Percentiles rank a stretch among this genome's conserved stretches.
Conservation (phyloP, 2,329 filamentous ascomycete genomes). For the Pseudophaeomoniella oleicola region DNA sequence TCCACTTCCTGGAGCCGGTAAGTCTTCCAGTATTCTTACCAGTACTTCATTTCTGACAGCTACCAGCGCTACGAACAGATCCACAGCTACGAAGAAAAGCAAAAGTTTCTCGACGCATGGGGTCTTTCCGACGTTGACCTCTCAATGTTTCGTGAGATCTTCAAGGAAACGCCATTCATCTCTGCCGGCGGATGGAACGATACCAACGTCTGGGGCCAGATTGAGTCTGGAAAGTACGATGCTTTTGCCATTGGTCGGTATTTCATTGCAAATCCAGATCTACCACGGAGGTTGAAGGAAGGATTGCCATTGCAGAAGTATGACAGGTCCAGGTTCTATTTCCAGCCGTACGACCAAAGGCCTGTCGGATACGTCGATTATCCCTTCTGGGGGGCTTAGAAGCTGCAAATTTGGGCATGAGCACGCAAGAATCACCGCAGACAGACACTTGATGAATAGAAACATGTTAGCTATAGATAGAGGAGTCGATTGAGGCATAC, state of each 20-base stretch:
- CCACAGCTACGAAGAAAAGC: slow-evolving; percentile 33
- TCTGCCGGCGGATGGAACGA: slow-evolving; percentile 41
- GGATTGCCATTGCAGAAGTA: slow-evolving; percentile 26
- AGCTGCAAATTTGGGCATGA: no score
- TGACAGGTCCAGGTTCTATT: slow-evolving; percentile 31
- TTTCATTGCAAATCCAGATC: slow-evolving; percentile 35
- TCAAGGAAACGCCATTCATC: slow-evolving; percentile 39
- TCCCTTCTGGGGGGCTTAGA: slow-evolving; percentile 11
- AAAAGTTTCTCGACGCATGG: slow-evolving; percentile 33
- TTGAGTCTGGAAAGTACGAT: slow-evolving; percentile 34
- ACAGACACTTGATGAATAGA: no score
- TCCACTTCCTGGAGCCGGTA: slow-evolving; percentile 40
- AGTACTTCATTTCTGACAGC: neutral
- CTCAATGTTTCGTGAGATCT: slow-evolving; percentile 34
- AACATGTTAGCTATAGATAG: no score
- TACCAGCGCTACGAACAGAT: slow-evolving; percentile 35
- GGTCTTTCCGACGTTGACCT: slow-evolving; percentile 31
- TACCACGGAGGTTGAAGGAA: slow-evolving; percentile 28
- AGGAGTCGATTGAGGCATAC: no score
- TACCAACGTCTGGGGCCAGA: slow-evolving; percentile 33
- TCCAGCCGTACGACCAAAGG: slow-evolving; percentile 19
- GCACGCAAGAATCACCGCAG: no score
- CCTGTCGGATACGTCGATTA: slow-evolving; percentile 23
- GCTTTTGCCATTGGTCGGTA: slow-evolving; percentile 32
- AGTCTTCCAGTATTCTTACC: slow-evolving; percentile 5